A percentile compares a stretch with the other conserved stretches of the same genome.
These are phyloP conservation scores for Ganoderma leucocontextum DNA, from an alignment of 1,284 basidiomycete species.

Conservation along the genomic window DNA sequence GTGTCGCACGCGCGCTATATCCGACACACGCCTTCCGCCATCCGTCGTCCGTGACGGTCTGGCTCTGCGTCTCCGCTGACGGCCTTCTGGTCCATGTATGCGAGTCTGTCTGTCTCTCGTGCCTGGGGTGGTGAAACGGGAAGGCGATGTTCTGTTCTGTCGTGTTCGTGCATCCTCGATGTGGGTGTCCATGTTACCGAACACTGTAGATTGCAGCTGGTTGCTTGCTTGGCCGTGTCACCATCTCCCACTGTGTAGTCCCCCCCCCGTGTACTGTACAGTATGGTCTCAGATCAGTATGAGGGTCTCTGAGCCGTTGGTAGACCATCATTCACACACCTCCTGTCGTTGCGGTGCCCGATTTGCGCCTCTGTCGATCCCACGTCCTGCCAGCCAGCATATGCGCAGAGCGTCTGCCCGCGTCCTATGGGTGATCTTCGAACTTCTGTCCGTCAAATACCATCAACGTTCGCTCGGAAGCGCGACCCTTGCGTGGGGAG, in stretches of 20 bases:
- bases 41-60: conserved; percentile 2
- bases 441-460: not conserved
- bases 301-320: not conserved
- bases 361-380: conserved; percentile 9
- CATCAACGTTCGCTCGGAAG: conserved; percentile 8
- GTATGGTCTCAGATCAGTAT: not conserved
- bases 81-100: conserved; percentile 8
- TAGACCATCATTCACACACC: conserved; percentile 4
- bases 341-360: conserved; percentile 1
- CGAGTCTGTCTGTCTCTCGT: not conserved
- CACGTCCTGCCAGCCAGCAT: conserved; percentile 16
- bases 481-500: conserved; percentile 7
- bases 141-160: not conserved
- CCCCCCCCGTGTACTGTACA: not conserved
- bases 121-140: not conserved
- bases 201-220: not conserved
- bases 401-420: conserved; percentile 1
- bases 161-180: not conserved
- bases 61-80: conserved; percentile 7
- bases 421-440: not conserved
- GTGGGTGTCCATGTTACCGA: not conserved
- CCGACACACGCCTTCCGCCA: conserved; percentile 6
- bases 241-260: not conserved
- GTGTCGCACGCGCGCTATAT: conserved; percentile 9
- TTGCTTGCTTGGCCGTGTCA: not conserved